Conservation (phyloP, 23 red algal species). For the Gracilaria domingensis region DNA sequence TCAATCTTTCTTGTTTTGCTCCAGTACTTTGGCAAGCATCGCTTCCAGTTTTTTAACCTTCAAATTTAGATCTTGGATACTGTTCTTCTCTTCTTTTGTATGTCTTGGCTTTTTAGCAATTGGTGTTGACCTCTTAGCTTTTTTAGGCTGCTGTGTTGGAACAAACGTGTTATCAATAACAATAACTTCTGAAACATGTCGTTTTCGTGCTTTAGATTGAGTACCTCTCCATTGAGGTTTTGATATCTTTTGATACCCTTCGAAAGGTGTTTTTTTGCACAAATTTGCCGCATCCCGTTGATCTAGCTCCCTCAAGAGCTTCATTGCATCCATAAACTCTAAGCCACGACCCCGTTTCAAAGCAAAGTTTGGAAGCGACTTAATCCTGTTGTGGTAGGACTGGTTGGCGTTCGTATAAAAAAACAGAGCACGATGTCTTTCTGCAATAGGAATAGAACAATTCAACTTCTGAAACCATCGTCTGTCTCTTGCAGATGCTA, state of each 20-base stretch:
- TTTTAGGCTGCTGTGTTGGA: not conserved
- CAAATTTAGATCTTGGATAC: not conserved
- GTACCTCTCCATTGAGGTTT: not conserved
- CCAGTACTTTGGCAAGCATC: not conserved
- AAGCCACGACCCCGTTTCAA: too few relatives aligned
- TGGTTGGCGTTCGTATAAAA: not conserved
- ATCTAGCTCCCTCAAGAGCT: too few relatives aligned
- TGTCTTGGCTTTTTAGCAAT: not conserved
- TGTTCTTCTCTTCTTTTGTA: not conserved
- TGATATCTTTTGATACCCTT: too few relatives aligned
- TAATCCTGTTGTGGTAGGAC: not conserved
- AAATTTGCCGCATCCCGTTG: too few relatives aligned
- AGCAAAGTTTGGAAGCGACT: too few relatives aligned
- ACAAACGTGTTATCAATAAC: not conserved
- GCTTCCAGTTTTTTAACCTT: not conserved
- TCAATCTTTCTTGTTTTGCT: not conserved
- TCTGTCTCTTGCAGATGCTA: too few relatives aligned
- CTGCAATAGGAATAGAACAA: not conserved
- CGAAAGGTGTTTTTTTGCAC: too few relatives aligned
- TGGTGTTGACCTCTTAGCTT: not conserved
- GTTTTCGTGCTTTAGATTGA: not conserved
- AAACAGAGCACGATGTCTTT: not conserved
- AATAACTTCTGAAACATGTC: not conserved
- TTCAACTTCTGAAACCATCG: not conserved
- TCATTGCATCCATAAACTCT: too few relatives aligned